phyloP scores from a whole-genome alignment of 164 flowering plant species.

The Macadamia tetraphylla region DNA sequence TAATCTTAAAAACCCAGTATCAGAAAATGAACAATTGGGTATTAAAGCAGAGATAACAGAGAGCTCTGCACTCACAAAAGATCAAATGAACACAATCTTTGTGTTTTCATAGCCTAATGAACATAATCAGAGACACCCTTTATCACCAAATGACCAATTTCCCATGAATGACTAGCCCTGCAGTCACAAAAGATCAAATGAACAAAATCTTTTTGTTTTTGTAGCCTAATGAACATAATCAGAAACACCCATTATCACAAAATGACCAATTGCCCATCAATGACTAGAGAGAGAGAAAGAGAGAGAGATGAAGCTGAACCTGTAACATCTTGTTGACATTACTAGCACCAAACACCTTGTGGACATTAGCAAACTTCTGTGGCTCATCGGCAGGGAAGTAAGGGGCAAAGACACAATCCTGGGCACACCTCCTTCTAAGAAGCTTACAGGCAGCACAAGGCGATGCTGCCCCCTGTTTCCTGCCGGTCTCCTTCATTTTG shows the following conservation, averaged over 20 bases:
- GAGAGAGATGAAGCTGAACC: constrained; percentile 29
- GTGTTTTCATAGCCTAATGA: neutral
- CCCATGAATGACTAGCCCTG: neutral
- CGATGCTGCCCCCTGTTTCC: constrained; percentile 50
- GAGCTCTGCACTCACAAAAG: no score
- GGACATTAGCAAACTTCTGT: constrained; percentile 85
- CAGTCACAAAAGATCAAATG: no score
- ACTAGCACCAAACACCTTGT: constrained; percentile 90
- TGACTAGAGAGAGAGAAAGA: neutral
- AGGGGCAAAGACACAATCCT: constrained; percentile 78
- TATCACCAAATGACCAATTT: neutral
- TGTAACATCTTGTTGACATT: constrained; percentile 92
- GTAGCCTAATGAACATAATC: neutral
- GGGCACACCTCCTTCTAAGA: constrained; percentile 66
- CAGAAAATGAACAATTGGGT: no score
- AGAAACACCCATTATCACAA: neutral
- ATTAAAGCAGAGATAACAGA: no score
- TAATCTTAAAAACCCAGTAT: no score
- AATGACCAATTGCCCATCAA: neutral
- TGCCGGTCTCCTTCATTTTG: constrained; percentile 35
- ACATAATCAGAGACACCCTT: neutral
- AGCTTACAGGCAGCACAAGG: constrained; percentile 94
- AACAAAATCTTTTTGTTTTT: neutral
- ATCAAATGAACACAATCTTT: no score
- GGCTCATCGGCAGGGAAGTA: constrained; percentile 89